Base-by-base conservation (phyloP, 768 basidiomycete genomes). In the Xerocomellus chrysenteron region DNA sequence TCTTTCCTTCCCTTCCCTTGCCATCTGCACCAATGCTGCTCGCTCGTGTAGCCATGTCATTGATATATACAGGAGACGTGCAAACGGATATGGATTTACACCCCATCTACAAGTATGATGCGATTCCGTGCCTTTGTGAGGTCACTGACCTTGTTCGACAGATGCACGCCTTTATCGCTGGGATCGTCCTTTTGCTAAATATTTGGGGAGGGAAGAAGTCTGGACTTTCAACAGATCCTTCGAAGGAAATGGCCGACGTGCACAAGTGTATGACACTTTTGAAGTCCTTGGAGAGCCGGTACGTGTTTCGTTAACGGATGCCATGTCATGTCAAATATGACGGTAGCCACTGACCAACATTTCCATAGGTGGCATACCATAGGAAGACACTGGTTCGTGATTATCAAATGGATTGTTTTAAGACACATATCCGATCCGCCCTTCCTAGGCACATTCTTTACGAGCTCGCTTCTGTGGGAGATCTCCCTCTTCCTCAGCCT, bases 1-100 rank as follows among this genome's bases (percentile, higher is more conserved):
- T 2, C 64, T 82, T 36, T 74, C 77, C 1, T 81, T 85, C 63
- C 84, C 74, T 65, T 86, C 90, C 0, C 75, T 93, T 33, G 88
- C 89, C 0, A 92, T 94, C 51, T 93, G 91, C 68, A 84, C 87
- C n/a, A 93, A 92, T 57, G 85, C 92, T 0, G 88, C 92, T 2
- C 78, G 90, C 9, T 90, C 88, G 1, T 86, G 82, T 56, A 82
- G 81, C 39, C 88, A 87, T 65, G 80, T 94, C 30, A 69, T 88
- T 19, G 89, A 92, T 60, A 73, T 82, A 3, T 78, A 82, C 50
- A 72, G 78, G 47, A 73, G 66, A 48, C 73, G 80, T 37, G 37
- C 65, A 0, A 71, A 57, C 19, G 28, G 33, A 51, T 48, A 56
- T 17, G 28, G 35, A 50, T 48, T 65, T 57, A 42, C 65, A 47